Conservation (phyloP, 2,329 filamentous ascomycete species). For the Chrysosporium keratinophilum region DNA sequence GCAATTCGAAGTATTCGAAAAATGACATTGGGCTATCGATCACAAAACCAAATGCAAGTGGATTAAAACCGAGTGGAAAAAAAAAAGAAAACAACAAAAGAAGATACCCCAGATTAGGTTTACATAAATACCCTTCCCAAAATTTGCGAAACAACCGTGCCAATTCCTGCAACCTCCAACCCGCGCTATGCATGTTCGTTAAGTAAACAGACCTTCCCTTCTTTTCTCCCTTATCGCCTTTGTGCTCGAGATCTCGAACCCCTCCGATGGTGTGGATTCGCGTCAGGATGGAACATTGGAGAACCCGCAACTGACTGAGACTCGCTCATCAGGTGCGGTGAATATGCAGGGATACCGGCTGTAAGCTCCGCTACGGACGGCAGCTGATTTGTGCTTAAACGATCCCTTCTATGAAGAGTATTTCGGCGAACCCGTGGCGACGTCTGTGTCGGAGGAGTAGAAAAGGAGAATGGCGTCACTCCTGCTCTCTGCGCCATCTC, state of each 20-base stretch:
- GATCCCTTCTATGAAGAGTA: constrained; percentile 33
- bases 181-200: constrained; percentile 9
- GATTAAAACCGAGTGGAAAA: not conserved
- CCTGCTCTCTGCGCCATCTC: constrained; percentile 68
- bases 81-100: constrained; percentile 1
- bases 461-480: constrained; percentile 70
- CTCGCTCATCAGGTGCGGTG: constrained; percentile 24
- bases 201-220: constrained; percentile 1
- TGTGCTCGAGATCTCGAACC: constrained; percentile 9
- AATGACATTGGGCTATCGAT: not conserved
- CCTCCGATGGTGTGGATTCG: constrained; percentile 4
- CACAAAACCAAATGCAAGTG: not conserved
- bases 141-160: constrained; percentile 1
- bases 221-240: constrained; percentile 2
- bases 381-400: constrained; percentile 28
- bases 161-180: constrained; percentile 6
- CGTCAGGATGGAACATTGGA: constrained; percentile 7
- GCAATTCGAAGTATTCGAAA: not conserved
- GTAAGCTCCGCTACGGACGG: constrained; percentile 40
- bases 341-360: constrained; percentile 38
- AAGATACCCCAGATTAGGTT: constrained; percentile 4
- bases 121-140: constrained; percentile 9
- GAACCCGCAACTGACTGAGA: not conserved
- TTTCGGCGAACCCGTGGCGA: constrained; percentile 30
- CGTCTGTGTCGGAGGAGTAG: constrained; percentile 42